These are phyloP conservation scores for Mortierella sp. DNA, from an alignment of 371 early-diverging fungal species.

Conservation along the genomic window DNA sequence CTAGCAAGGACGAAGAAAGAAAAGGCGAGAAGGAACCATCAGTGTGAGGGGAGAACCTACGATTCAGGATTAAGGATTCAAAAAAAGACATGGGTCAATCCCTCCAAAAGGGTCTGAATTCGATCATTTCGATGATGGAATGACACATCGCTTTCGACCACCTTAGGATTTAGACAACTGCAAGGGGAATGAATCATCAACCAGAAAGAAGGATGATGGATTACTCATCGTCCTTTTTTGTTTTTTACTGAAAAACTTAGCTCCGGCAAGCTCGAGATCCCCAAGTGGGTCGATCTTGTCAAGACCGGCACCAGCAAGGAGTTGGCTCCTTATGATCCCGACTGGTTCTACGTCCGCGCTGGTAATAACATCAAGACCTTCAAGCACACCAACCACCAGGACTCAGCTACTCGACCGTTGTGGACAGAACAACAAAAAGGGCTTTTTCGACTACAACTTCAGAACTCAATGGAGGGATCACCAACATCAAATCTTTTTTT, in stretches of 20 bases:
- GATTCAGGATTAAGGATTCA: slow-evolving; percentile 9
- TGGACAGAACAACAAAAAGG: not conserved
- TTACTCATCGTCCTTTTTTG: slow-evolving; percentile 45
- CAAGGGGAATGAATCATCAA: slow-evolving; percentile 10
- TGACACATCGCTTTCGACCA: slow-evolving; percentile 11
- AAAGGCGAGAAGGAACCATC: not conserved
- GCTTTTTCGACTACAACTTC: not conserved
- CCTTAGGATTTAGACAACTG: not conserved
- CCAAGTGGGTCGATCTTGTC: slow-evolving; percentile 98
- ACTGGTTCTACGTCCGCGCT: slow-evolving; percentile 99
- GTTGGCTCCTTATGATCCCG: slow-evolving; percentile 96
- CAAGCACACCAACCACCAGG: slow-evolving; percentile 97
- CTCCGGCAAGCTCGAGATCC: slow-evolving; percentile 97
- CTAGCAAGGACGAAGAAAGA: not conserved
- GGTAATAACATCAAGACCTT: slow-evolving; percentile 95
- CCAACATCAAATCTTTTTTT: slow-evolving; percentile 4
- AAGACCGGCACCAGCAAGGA: slow-evolving; percentile 98
- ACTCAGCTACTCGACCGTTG: slow-evolving; percentile 63
- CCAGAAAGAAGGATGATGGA: not conserved
- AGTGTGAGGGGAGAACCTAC: not conserved
- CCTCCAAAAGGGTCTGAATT: not conserved
- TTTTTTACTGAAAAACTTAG: slow-evolving; percentile 70
- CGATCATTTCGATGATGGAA: slow-evolving; percentile 12
- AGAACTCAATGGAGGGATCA: slow-evolving; percentile 1
- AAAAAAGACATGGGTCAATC: not conserved